A percentile compares a stretch with the other conserved stretches of the same genome.
Evolutionary conservation across 177 flowering plant genomes (phyloP).

Genomic region (Vitis hybrid): DNA sequence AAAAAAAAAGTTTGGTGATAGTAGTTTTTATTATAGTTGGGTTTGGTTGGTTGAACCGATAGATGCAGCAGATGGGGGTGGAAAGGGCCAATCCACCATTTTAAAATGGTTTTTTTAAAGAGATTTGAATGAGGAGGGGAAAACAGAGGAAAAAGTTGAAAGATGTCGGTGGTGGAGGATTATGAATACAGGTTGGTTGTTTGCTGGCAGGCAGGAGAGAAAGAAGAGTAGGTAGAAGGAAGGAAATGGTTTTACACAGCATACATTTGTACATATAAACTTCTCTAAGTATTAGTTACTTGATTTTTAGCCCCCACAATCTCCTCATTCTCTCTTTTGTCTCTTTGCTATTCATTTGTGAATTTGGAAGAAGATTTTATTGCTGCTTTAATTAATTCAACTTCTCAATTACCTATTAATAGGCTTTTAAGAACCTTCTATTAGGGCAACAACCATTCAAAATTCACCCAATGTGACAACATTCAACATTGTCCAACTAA

Average conservation of each 20-base stretch:
- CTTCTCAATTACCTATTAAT: too few species aligned
- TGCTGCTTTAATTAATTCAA: not conserved
- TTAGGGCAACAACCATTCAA: too few species aligned
- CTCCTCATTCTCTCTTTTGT: not conserved
- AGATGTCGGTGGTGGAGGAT: constrained; percentile 2
- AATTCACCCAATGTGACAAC: too few species aligned
- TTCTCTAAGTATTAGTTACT: constrained; percentile 14
- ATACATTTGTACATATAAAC: constrained; percentile 16
- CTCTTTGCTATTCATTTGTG: not conserved
- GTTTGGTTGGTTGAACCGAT: constrained; percentile 21
- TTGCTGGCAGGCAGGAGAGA: constrained; percentile 6
- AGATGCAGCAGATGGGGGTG: not conserved
- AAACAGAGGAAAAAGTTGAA: not conserved
- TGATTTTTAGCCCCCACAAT: constrained; percentile 5
- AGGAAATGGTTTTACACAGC: not conserved
- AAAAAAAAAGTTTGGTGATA: constrained; percentile 21
- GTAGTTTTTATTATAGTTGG: constrained; percentile 18
- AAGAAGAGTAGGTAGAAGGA: constrained; percentile 3
- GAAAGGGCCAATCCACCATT: constrained; percentile 7
- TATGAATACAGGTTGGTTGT: not conserved
- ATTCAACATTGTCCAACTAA: too few species aligned
- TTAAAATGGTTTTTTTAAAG: not conserved
- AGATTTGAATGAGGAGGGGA: not conserved
- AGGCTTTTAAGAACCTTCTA: too few species aligned
- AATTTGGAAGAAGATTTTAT: not conserved